Evolutionary conservation across 129 eudicot genomes (phyloP).

Genomic region (Kitagawia praeruptora): DNA sequence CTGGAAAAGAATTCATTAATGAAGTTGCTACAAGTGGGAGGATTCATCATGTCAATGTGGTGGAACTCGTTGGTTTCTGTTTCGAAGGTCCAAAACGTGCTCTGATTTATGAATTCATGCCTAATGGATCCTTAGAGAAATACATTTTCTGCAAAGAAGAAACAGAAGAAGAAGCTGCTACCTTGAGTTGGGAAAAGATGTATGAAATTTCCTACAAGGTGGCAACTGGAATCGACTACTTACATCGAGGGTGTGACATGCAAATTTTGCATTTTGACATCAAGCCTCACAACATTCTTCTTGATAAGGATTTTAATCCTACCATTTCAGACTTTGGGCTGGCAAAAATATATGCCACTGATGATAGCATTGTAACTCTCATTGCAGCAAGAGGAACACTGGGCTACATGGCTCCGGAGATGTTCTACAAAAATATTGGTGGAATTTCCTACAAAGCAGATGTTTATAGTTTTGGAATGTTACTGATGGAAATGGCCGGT

Average conservation of each 20-base stretch:
- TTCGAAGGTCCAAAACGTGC: not conserved
- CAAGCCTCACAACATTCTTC: not conserved
- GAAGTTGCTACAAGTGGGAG: not conserved
- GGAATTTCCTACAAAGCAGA: constrained; percentile 10
- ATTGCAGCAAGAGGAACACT: constrained; percentile 4
- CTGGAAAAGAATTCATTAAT: not conserved
- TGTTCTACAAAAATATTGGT: constrained; percentile 6
- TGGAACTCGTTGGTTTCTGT: not conserved
- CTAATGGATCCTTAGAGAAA: not conserved
- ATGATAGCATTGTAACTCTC: constrained; percentile 8
- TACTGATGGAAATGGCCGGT: not conserved
- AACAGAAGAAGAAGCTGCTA: not conserved
- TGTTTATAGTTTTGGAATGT: constrained; percentile 5
- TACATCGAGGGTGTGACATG: not conserved
- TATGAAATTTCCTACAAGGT: not conserved
- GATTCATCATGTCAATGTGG: not conserved
- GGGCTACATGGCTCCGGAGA: constrained; percentile 4
- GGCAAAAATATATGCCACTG: not conserved
- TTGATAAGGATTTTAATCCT: not conserved
- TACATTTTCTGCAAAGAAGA: not conserved
- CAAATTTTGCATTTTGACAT: constrained; percentile 5
- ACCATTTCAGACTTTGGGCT: not conserved
- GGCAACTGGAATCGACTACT: not conserved
- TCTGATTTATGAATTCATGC: not conserved
- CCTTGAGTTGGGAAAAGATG: not conserved